A percentile compares a stretch with the other conserved stretches of the same genome.
Evolutionary conservation across 306 rosid species (phyloP).

Genomic region (Cucurbita ficifolia): DNA sequence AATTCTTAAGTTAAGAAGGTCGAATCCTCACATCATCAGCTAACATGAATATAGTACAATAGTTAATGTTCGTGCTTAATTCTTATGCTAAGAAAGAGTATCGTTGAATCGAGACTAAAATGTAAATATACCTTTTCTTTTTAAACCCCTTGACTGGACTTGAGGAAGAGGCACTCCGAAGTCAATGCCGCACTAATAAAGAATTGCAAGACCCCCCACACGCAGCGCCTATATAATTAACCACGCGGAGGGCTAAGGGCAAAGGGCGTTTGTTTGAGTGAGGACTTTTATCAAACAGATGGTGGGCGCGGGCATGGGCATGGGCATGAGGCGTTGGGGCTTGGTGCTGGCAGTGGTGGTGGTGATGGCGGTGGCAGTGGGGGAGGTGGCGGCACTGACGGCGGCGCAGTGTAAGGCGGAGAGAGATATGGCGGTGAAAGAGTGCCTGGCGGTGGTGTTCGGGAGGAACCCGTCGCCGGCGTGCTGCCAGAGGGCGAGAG

Average conservation of each 20-base stretch:
- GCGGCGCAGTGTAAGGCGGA: slow-evolving; percentile 7
- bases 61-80: no score
- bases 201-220: not conserved
- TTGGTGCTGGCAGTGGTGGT: not conserved
- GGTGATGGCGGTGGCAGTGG: not conserved
- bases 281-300: not conserved
- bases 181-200: not conserved
- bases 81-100: no score
- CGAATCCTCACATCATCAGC: no score
- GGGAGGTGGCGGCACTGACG: not conserved
- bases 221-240: not conserved
- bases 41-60: no score
- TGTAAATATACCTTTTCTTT: not conserved
- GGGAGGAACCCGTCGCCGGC: slow-evolving; percentile 10
- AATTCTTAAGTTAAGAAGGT: no score
- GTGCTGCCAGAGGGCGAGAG: slow-evolving; percentile 12
- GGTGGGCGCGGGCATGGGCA: no score
- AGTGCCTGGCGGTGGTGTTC: slow-evolving; percentile 1
- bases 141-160: not conserved
- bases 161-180: not conserved
- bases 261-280: not conserved
- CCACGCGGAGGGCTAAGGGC: not conserved
- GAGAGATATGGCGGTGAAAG: not conserved
- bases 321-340: not conserved
- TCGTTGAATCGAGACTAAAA: not conserved